Evolutionary conservation across 2,329 filamentous ascomycete genomes (phyloP), one percentile per base, ranked within the genome.

Genomic region (Kalmusia sp.): DNA sequence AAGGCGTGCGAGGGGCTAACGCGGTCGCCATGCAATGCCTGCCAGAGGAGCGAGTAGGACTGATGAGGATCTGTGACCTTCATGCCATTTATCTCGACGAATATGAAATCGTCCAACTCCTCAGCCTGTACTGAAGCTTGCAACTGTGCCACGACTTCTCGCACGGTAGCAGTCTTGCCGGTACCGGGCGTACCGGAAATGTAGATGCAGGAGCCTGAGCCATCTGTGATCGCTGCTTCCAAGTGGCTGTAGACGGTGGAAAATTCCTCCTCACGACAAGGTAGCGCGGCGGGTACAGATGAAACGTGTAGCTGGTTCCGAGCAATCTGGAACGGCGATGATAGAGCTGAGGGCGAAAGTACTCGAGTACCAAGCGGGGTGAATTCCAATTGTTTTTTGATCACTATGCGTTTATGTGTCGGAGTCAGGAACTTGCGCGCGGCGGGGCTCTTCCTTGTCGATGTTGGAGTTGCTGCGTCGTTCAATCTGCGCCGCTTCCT

Each of bases 41-140:
- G 92, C 96, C 96, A 99, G 1, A 99, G 83, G 17, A 99, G 78
- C 2, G 91, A 89, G 75, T 99, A 99, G 0, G 95, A 93, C 73
- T 99, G 95, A 69, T 98, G 93, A 0, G 95, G 93, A 71, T 99
- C 95, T 0, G 95, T 96, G 64, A 99, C 93, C 79, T 99, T 99
- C 95, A 99, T 98, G 62, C 95, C 96, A 75, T 99, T 99, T 77
- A 99, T 98, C 75, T 99, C 95, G 57, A 99, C 93, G 64, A 99
- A 99, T 54, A 97, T 96, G 74, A 99, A 99, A 71, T 98, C 93
- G 67, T 99, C 95, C 35, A 99, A 83, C 74, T 98, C 93, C 68
- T 99, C 95, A 6, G 89, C 87, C 41, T 86, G 83, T 1, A 98
- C 95, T 0, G 92, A 87, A n/a, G 89, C 86, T 63, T 98, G 93